Conservation (phyloP, 176 grass and related monocot genomes). For the Rhynchospora tenuis region DNA sequence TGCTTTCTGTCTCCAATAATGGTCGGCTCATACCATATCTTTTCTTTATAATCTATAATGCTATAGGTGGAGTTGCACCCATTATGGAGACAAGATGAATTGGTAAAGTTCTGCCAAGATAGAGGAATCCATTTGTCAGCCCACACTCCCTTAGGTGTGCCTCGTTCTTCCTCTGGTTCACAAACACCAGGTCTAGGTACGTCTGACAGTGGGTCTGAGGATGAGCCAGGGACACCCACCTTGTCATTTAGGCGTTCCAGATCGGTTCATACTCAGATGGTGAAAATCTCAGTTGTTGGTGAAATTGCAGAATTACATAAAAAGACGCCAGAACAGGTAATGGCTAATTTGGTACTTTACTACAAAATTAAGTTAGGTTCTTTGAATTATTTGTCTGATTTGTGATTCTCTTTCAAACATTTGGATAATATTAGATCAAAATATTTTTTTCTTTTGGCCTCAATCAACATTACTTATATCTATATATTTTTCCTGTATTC, state of each 20-base stretch:
- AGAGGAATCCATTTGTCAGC: constrained; percentile 47
- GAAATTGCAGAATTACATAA: constrained; percentile 35
- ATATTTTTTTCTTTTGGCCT: neutral
- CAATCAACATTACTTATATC: neutral
- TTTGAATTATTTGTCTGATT: neutral
- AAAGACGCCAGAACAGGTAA: constrained; percentile 42
- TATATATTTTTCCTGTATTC: neutral
- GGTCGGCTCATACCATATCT: neutral
- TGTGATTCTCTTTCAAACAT: neutral
- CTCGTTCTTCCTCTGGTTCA: constrained; percentile 18
- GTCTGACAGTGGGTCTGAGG: constrained; percentile 49
- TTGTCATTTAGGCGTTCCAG: constrained; percentile 41
- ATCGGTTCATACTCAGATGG: constrained; percentile 39
- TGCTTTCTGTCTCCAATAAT: neutral
- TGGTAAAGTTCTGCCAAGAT: constrained; percentile 40
- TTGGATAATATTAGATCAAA: neutral
- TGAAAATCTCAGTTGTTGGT: constrained; percentile 38
- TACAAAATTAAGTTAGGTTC: neutral
- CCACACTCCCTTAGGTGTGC: constrained; percentile 41
- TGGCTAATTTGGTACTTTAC: constrained; percentile 3
- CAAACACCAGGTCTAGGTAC: constrained; percentile 17
- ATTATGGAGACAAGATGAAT: constrained; percentile 43
- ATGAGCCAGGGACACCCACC: constrained; percentile 39
- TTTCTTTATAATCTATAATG: neutral
- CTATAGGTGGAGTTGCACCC: constrained; percentile 46